phyloP scores from a whole-genome alignment of 257 asterid species.

The Leptodermis oblonga region DNA sequence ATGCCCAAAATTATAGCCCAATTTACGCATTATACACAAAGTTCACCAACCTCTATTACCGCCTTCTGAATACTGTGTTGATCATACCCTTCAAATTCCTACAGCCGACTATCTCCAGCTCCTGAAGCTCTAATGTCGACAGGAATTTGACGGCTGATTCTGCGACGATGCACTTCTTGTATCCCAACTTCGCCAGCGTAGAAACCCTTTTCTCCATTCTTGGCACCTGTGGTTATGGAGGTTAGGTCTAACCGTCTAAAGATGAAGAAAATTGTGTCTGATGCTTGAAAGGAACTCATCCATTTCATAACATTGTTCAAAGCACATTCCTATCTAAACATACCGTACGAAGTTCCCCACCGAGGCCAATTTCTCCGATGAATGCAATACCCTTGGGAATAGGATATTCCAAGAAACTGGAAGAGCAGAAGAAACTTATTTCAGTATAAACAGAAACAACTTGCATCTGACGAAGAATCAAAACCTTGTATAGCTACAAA shows the following conservation, averaged over 20 bases:
- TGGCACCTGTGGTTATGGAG: slow-evolving; percentile 48
- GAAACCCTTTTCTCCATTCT: slow-evolving; percentile 74
- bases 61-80: slow-evolving; percentile 46
- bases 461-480: neutral
- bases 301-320: neutral
- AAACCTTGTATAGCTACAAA: neutral
- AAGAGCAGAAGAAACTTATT: slow-evolving; percentile 8
- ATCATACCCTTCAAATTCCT: slow-evolving; percentile 84
- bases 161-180: slow-evolving; percentile 72
- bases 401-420: slow-evolving; percentile 90
- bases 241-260: neutral
- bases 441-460: neutral
- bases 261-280: neutral
- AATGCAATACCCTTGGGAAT: slow-evolving; percentile 81
- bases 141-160: slow-evolving; percentile 49
- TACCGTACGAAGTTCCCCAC: slow-evolving; percentile 86
- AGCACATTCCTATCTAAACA: slow-evolving; percentile 12
- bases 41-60: slow-evolving; percentile 13
- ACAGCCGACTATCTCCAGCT: slow-evolving; percentile 66
- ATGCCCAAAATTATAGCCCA: neutral
- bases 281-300: neutral
- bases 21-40: neutral
- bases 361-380: slow-evolving; percentile 90
- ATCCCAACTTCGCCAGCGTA: slow-evolving; percentile 79
- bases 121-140: slow-evolving; percentile 33